Evolutionary conservation across 257 asterid genomes (phyloP).

Genomic region (Oldenlandia corymbosa): DNA sequence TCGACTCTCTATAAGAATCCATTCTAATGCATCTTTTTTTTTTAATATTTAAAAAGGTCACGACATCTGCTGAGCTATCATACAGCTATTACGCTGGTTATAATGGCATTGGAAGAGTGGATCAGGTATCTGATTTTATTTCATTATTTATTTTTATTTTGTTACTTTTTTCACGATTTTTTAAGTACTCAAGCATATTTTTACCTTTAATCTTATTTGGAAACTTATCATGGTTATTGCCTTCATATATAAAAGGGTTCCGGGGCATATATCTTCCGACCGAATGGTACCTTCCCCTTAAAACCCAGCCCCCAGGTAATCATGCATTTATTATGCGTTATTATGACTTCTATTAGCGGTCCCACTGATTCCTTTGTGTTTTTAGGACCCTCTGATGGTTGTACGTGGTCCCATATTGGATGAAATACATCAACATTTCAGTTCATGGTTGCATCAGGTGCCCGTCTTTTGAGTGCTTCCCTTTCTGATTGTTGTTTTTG

Average conservation of each 20-base stretch:
- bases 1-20: not conserved
- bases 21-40: not conserved
- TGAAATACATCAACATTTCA: constrained; percentile 73
- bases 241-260: constrained; percentile 47
- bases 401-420: constrained; percentile 64
- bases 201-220: constrained; percentile 1
- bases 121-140: constrained; percentile 50
- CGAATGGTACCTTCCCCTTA: constrained; percentile 58
- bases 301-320: constrained; percentile 49
- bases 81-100: constrained; percentile 67
- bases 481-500: too few species aligned
- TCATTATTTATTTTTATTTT: constrained; percentile 1
- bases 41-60: constrained; percentile 37
- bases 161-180: not conserved
- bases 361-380: constrained; percentile 11
- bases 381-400: constrained; percentile 50
- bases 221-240: constrained; percentile 13
- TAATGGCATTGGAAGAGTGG: constrained; percentile 65
- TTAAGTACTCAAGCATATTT: too few species aligned
- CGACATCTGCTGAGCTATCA: constrained; percentile 40
- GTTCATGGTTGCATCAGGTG: constrained; percentile 77
- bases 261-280: constrained; percentile 87
- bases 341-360: not conserved
- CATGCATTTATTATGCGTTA: constrained; percentile 13
- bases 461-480: not conserved